A percentile compares a stretch with the other conserved stretches of the same genome.
phyloP scores from a whole-genome alignment of 306 rosid species.

The Ziziphus jujuba region DNA sequence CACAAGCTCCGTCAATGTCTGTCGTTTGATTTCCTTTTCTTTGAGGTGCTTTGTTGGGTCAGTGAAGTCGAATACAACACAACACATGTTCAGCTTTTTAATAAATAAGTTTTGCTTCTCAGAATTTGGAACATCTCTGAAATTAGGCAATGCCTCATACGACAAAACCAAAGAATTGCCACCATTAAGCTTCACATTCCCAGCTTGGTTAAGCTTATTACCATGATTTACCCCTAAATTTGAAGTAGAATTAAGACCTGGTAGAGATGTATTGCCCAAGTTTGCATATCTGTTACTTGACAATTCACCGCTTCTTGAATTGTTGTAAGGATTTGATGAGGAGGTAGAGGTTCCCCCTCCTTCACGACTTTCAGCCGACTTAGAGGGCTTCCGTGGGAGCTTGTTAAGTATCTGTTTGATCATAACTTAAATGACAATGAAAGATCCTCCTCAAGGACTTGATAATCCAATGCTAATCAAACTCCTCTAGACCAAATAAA shows the following conservation, averaged over 20 bases:
- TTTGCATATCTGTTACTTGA: slow-evolving; percentile 47
- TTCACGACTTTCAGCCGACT: slow-evolving; percentile 70
- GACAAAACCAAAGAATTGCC: slow-evolving; percentile 49
- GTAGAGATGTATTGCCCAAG: slow-evolving; percentile 40
- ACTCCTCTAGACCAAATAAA: slow-evolving; percentile 34
- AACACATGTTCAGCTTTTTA: slow-evolving; percentile 83
- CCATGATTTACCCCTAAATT: slow-evolving; percentile 55
- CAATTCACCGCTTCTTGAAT: slow-evolving; percentile 52
- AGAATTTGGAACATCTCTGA: slow-evolving; percentile 77
- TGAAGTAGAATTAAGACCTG: slow-evolving; percentile 51
- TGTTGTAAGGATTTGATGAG: slow-evolving; percentile 59
- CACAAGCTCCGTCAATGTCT: slow-evolving; percentile 85
- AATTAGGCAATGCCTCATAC: slow-evolving; percentile 81
- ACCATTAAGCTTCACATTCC: slow-evolving; percentile 72
- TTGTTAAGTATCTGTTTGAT: slow-evolving; percentile 85
- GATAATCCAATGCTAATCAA: slow-evolving; percentile 28
- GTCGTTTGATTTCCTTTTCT: slow-evolving; percentile 90
- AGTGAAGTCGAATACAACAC: slow-evolving; percentile 71
- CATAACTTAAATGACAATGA: slow-evolving; percentile 57
- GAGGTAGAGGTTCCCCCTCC: slow-evolving; percentile 72
- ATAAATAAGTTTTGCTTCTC: slow-evolving; percentile 85
- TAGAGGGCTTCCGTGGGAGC: slow-evolving; percentile 86
- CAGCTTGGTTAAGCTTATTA: slow-evolving; percentile 51
- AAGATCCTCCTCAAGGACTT: slow-evolving; percentile 34
- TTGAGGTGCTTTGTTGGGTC: slow-evolving; percentile 75